Evolutionary conservation across 2,329 filamentous ascomycete genomes (phyloP).

Genomic region (Ceratocystiopsis minuta): DNA sequence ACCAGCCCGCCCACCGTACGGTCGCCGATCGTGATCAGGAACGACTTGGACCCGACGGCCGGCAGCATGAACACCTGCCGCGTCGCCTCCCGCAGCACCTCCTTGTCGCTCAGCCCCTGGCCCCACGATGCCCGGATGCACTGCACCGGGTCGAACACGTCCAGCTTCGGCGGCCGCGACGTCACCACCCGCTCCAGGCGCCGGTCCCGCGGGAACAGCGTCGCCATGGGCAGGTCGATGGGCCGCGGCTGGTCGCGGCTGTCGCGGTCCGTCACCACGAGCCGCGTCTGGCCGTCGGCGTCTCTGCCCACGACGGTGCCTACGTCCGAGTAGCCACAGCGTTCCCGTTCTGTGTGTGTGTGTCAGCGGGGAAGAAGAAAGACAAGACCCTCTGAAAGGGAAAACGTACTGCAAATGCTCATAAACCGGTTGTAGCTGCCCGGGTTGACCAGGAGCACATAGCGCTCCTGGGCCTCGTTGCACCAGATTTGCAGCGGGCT

Average conservation of each 20-base stretch:
- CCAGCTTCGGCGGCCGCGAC: constrained; percentile 48
- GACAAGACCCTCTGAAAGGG: not conserved
- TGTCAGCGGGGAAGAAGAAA: not conserved
- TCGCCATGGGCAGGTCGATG: constrained; percentile 78
- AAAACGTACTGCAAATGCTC: constrained; percentile 37
- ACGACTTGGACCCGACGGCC: constrained; percentile 88
- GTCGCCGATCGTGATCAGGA: constrained; percentile 92
- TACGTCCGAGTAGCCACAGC: constrained; percentile 84
- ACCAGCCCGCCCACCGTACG: constrained; percentile 80
- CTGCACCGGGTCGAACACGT: constrained; percentile 48
- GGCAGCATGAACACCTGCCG: constrained; percentile 70
- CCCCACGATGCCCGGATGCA: constrained; percentile 50
- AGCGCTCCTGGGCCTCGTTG: constrained; percentile 90
- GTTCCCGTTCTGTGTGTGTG: constrained; percentile 46
- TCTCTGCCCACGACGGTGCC: constrained; percentile 52
- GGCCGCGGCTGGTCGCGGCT: constrained; percentile 56
- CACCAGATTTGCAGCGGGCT: constrained; percentile 96
- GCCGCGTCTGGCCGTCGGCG: constrained; percentile 45
- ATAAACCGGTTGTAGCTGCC: constrained; percentile 63
- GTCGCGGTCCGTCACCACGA: constrained; percentile 69
- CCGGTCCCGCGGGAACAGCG: constrained; percentile 75
- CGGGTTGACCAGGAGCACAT: constrained; percentile 74
- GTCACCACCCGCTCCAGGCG: constrained; percentile 60
- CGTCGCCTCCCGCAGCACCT: constrained; percentile 45
- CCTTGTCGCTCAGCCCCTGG: constrained; percentile 31